Conservation (phyloP, 148 eudicot genomes). For the Persicaria tinctoria region DNA sequence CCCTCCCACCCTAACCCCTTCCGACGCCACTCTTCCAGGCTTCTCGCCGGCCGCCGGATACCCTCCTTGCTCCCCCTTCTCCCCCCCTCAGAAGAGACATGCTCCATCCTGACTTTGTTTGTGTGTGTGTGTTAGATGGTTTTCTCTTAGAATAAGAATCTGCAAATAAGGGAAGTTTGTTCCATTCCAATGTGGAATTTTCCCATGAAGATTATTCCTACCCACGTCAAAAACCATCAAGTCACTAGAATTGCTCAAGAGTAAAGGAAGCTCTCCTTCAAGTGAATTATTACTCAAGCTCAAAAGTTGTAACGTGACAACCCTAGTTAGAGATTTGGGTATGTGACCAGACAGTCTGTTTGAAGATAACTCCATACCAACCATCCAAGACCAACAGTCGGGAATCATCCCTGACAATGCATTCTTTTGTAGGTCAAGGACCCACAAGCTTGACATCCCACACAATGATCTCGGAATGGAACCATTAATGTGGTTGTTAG, state of each 20-base stretch:
- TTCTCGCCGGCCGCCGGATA: too few relatives aligned
- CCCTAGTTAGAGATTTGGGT: conserved; percentile 17
- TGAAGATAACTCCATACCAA: conserved; percentile 17
- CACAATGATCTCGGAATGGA: too few relatives aligned
- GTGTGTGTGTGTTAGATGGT: too few relatives aligned
- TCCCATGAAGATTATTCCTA: background rate
- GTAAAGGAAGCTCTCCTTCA: conserved; percentile 13
- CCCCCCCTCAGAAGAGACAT: too few relatives aligned
- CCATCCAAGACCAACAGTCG: background rate
- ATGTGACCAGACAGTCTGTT: conserved; percentile 22
- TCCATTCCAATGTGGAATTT: conserved; percentile 22
- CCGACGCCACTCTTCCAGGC: too few relatives aligned
- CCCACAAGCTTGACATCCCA: too few relatives aligned
- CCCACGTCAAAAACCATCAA: conserved; percentile 29
- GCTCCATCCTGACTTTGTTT: too few relatives aligned
- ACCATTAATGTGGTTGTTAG: too few relatives aligned
- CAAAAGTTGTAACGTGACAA: background rate
- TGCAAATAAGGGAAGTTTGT: background rate
- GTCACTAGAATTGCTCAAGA: background rate
- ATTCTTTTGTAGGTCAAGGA: conserved; percentile 10
- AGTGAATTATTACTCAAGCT: background rate
- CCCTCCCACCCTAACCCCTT: too few relatives aligned
- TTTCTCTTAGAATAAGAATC: conserved; percentile 3
- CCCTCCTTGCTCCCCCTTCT: too few relatives aligned
- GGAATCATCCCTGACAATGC: conserved; percentile 20